A percentile compares a stretch with the other conserved stretches of the same genome.
phyloP scores from a whole-genome alignment of 1,139 yeast species.

The Yamadazyma buinensis region DNA sequence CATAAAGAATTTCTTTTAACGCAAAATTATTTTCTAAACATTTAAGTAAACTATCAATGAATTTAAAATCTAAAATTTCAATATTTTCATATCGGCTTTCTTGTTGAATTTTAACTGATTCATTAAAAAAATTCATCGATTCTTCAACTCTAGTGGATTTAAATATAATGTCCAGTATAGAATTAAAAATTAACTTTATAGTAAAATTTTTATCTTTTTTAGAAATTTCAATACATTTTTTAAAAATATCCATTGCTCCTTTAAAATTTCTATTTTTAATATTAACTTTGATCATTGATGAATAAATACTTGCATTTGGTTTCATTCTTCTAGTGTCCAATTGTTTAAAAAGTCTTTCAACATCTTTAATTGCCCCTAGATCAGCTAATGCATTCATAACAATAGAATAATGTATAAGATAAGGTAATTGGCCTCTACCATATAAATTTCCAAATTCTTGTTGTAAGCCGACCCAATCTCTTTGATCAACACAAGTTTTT shows the following conservation, averaged over 20 bases:
- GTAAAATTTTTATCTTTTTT: slow-evolving; percentile 4
- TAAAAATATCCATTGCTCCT: slow-evolving; percentile 30
- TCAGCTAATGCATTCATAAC: slow-evolving; percentile 62
- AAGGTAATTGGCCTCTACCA: slow-evolving; percentile 55
- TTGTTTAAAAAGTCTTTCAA: slow-evolving; percentile 50
- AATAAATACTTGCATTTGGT: slow-evolving; percentile 47
- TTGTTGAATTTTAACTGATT: slow-evolving; percentile 22
- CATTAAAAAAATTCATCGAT: slow-evolving; percentile 40
- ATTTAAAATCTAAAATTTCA: slow-evolving; percentile 18
- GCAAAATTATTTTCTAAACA: slow-evolving; percentile 23
- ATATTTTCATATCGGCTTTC: slow-evolving; percentile 8
- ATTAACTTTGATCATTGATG: slow-evolving; percentile 47
- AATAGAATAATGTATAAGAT: slow-evolving; percentile 55
- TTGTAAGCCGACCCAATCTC: slow-evolving; percentile 60
- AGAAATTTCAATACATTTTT: slow-evolving; percentile 8
- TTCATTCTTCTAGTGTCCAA: slow-evolving; percentile 40
- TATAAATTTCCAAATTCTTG: slow-evolving; percentile 59
- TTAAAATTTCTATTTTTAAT: slow-evolving; percentile 42
- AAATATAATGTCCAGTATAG: slow-evolving; percentile 39
- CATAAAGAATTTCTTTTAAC: slow-evolving; percentile 19
- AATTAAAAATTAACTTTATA: slow-evolving; percentile 9
- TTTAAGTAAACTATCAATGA: slow-evolving; percentile 15
- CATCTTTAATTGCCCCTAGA: slow-evolving; percentile 52
- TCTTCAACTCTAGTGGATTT: slow-evolving; percentile 31
- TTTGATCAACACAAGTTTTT: slow-evolving; percentile 45